These are phyloP conservation scores for Halophytophthora polymorphica DNA, from an alignment of 352 stramenopile genomes.

Conservation along the genomic window DNA sequence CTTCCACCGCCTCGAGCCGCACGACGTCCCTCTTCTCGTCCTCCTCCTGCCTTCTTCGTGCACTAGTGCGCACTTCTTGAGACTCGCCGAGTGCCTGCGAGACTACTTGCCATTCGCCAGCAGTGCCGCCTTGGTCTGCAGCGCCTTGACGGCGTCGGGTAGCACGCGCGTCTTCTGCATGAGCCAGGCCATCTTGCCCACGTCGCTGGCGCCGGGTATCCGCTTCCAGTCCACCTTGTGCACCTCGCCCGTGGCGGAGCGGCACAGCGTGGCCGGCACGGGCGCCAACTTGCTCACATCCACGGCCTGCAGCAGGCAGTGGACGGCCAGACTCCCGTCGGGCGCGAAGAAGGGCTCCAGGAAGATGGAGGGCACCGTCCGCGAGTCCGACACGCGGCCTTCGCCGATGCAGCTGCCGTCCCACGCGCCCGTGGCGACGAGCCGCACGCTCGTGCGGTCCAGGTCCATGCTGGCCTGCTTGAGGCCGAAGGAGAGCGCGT, in stretches of 20 bases:
- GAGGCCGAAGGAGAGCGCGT: conserved; percentile 67
- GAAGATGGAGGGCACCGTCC: conserved; percentile 61
- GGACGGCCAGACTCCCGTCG: conserved; percentile 55
- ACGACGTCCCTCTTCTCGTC: no score
- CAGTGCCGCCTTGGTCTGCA: conserved; percentile 11
- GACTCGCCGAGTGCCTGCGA: not conserved
- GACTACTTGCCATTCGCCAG: conserved; percentile 28
- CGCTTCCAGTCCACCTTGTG: conserved; percentile 72
- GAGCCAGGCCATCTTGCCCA: conserved; percentile 69
- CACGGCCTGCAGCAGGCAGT: conserved; percentile 72
- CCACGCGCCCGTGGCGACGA: conserved; percentile 78
- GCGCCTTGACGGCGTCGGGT: conserved; percentile 12
- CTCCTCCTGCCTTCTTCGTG: conserved; percentile 6
- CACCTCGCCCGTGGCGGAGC: conserved; percentile 39
- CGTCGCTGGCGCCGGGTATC: conserved; percentile 76
- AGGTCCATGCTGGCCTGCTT: conserved; percentile 80
- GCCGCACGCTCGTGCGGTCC: conserved; percentile 66
- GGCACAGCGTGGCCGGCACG: conserved; percentile 34
- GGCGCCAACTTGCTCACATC: conserved; percentile 36
- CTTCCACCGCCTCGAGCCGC: no score
- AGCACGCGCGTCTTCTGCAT: conserved; percentile 64
- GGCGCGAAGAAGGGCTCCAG: conserved; percentile 69
- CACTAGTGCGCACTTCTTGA: not conserved
- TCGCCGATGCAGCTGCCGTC: conserved; percentile 83
- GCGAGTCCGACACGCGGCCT: conserved; percentile 74